Percentiles rank a stretch among this genome's conserved stretches.
phyloP scores from a whole-genome alignment of 2,329 filamentous ascomycete species.

The Cercospora brassicicola region DNA sequence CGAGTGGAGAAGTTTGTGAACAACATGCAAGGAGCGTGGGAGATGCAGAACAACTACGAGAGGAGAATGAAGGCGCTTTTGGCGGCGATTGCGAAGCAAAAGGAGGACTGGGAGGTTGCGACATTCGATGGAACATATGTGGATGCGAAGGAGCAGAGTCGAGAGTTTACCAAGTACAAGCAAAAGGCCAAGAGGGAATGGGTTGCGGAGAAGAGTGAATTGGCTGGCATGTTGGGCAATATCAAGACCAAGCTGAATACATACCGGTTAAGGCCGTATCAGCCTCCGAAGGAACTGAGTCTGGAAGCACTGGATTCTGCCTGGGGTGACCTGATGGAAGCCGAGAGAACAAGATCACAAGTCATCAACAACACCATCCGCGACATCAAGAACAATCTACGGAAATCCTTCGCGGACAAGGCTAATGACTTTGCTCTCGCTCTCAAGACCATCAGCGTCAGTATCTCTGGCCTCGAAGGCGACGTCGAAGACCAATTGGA shows the following conservation, averaged over 20 bases:
- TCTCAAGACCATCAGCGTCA: constrained; percentile 89
- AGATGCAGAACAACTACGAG: constrained; percentile 98
- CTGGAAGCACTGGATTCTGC: constrained; percentile 78
- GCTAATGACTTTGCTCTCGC: constrained; percentile 97
- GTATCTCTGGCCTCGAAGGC: constrained; percentile 94
- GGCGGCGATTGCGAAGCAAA: constrained; percentile 70
- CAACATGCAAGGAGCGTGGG: constrained; percentile 99
- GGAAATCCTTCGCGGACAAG: constrained; percentile 92
- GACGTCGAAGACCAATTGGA: constrained; percentile 92
- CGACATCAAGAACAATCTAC: constrained; percentile 95
- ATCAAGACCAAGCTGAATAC: constrained; percentile 99
- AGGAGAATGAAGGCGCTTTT: constrained; percentile 82
- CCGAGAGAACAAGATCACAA: constrained; percentile 85
- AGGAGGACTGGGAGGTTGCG: constrained; percentile 72
- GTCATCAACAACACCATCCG: constrained; percentile 97
- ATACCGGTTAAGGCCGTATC: constrained; percentile 86
- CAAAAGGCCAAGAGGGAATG: constrained; percentile 85
- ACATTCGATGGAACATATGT: constrained; percentile 87
- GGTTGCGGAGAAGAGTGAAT: constrained; percentile 96
- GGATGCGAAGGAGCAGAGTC: constrained; percentile 85
- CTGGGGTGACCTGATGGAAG: constrained; percentile 76
- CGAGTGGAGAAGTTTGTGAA: constrained; percentile 97
- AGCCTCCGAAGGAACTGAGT: constrained; percentile 80
- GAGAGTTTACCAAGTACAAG: constrained; percentile 85
- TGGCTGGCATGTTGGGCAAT: constrained; percentile 89